Evolutionary conservation across 192 early-diverging fungal species (phyloP), one percentile per base, ranked within the genome.

Genomic region (Coemansia sp.): DNA sequence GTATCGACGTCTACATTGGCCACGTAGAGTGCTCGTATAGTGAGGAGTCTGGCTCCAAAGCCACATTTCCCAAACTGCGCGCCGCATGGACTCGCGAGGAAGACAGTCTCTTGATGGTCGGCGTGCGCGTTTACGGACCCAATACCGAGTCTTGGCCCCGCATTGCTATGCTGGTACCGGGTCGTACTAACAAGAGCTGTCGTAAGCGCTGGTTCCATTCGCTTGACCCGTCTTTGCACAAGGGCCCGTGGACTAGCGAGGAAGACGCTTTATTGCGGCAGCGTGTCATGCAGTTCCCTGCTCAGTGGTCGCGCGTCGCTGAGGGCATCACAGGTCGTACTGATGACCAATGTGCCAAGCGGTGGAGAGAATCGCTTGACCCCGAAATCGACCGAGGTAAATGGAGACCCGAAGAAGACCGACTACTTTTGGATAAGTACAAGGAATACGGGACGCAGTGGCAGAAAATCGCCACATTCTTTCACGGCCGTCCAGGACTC

Each of bases 331-430:
- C 83, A 5, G 94, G 94, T 18, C 83, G 95, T 18, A 95, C 92
- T 15, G 93, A 93, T 67, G 92, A 93, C 68, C 94, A 95, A 70
- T 97, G 95, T 69, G 92, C 94, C 38, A 95, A 95, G 71, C 86
- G 95, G 33, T 97, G 95, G 90, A 85, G 90, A 27, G 95, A 96
- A 82, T 89, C 90, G 61, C 82, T 96, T 40, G 93, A 96, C 75
- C 95, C 95, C 12, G 80, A 86, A 9, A 93, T 93, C 18, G 89
- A 93, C 43, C 86, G 91, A 8, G 87, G 88, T 27, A 87, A 88
- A 36, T 93, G 91, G 91, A 87, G 81, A 7, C 77, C 88, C 6
- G 88, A 90, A 39, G 91, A 93, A 40, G 91, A 93, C 71, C 72
- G 71, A 1, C 65, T 88, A 3, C 69, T 93, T 40, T 72, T 90